A percentile compares a stretch with the other conserved stretches of the same genome.
Conservation (phyloP, 768 basidiomycete genomes). For the Rhizopogon rudus region DNA sequence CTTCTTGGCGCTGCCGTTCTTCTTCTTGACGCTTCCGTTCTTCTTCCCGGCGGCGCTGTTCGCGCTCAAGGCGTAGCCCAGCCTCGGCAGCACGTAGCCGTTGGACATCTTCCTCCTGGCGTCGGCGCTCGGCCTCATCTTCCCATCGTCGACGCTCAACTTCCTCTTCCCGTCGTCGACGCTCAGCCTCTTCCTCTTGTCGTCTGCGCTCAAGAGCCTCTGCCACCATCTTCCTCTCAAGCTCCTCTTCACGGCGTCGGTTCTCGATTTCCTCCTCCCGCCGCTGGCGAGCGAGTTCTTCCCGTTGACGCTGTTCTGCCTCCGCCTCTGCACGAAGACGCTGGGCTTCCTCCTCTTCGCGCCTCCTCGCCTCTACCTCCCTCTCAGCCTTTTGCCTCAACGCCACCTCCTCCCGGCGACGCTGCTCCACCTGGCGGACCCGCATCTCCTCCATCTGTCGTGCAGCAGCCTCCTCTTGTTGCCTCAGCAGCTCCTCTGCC, state of each 20-base stretch:
- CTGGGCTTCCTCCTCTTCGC: background rate
- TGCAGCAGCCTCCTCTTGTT: background rate
- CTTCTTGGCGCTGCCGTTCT: slow-evolving; percentile 23
- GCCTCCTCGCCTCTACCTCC: background rate
- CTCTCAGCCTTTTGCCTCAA: background rate
- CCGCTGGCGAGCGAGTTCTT: background rate
- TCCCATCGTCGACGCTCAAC: background rate
- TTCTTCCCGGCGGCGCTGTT: background rate
- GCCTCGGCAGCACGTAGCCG: background rate
- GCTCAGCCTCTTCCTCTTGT: background rate
- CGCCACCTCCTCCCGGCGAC: background rate
- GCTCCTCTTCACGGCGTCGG: background rate
- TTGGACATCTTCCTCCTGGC: background rate
- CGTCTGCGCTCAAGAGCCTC: background rate
- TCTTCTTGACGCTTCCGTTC: slow-evolving; percentile 30
- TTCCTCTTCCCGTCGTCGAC: background rate
- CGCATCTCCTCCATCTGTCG: background rate
- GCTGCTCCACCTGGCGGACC: background rate
- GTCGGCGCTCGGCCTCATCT: background rate
- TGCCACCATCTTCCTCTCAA: background rate
- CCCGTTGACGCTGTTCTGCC: background rate
- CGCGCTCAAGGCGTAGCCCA: background rate
- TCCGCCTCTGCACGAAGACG: background rate
- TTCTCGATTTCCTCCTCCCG: background rate
- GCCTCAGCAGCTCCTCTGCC: background rate